Conservation (phyloP, 495 filamentous ascomycete species). For the Niebla homalea region DNA sequence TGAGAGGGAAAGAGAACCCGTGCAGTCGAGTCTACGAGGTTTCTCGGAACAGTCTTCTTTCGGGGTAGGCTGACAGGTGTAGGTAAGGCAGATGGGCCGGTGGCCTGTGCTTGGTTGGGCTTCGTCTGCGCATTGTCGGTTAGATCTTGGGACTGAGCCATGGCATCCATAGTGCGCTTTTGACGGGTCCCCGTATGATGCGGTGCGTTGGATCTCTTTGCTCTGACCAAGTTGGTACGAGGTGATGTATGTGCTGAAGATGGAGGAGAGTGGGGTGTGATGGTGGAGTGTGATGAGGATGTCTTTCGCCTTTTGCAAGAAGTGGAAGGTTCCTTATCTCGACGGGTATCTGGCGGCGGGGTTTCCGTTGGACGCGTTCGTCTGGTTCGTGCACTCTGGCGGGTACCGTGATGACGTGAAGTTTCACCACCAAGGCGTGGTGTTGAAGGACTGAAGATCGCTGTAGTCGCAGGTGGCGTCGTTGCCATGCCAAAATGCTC, state of each 20-base stretch:
- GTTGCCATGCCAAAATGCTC: conserved; percentile 34
- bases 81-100: conserved; percentile 48
- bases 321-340: not conserved
- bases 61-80: conserved; percentile 85
- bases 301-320: not conserved
- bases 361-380: conserved; percentile 25
- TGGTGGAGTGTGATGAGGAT: conserved; percentile 3
- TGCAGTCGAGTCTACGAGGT: conserved; percentile 49
- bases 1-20: conserved; percentile 56
- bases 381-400: conserved; percentile 29
- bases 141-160: conserved; percentile 1
- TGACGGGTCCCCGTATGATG: no score
- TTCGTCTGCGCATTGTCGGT: conserved; percentile 11
- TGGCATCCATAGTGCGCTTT: no score
- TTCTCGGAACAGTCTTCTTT: conserved; percentile 46
- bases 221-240: conserved; percentile 29
- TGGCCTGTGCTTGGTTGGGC: conserved; percentile 9
- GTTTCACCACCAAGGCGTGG: conserved; percentile 48
- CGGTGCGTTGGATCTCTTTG: not conserved
- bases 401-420: conserved; percentile 53
- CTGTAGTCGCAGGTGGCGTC: conserved; percentile 51
- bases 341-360: conserved; percentile 23
- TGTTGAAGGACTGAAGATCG: conserved; percentile 54
- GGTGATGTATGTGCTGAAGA: conserved; percentile 34
- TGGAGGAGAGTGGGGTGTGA: conserved; percentile 29